These are phyloP conservation scores for Psophocarpus tetragonolobus DNA, from an alignment of 306 rosid genomes.

Conservation along the genomic window DNA sequence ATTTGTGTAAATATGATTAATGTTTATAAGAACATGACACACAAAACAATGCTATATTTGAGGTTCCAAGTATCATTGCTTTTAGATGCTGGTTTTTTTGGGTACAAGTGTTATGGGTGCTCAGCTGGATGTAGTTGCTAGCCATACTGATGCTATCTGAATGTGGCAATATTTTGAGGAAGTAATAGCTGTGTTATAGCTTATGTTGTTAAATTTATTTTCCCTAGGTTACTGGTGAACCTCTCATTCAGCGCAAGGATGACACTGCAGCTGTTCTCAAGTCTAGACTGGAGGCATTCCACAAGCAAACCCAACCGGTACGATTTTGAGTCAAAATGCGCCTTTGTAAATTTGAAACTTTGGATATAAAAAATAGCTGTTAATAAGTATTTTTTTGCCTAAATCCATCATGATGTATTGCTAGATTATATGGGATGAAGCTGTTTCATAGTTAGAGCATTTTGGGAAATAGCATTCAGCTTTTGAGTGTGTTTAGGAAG, in stretches of 20 bases:
- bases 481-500: no score
- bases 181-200: not conserved
- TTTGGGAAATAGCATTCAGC: no score
- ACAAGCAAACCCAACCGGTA: conserved; percentile 93
- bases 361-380: not conserved
- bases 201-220: conserved; percentile 16
- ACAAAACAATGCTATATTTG: no score
- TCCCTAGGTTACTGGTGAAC: conserved; percentile 71
- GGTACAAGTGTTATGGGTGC: not conserved
- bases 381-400: not conserved
- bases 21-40: no score
- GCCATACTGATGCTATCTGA: not conserved
- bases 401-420: no score
- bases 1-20: no score
- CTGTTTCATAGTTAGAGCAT: no score
- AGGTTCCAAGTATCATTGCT: no score
- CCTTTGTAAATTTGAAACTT: not conserved
- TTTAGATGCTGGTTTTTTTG: no score
- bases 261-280: conserved; percentile 88
- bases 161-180: no score
- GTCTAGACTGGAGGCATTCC: conserved; percentile 85
- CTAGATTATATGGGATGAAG: no score
- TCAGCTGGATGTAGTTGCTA: conserved; percentile 12
- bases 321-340: conserved; percentile 12
- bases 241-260: conserved; percentile 95